Conservation (phyloP, 2,329 filamentous ascomycete species). For the Fusarium agapanthi region DNA sequence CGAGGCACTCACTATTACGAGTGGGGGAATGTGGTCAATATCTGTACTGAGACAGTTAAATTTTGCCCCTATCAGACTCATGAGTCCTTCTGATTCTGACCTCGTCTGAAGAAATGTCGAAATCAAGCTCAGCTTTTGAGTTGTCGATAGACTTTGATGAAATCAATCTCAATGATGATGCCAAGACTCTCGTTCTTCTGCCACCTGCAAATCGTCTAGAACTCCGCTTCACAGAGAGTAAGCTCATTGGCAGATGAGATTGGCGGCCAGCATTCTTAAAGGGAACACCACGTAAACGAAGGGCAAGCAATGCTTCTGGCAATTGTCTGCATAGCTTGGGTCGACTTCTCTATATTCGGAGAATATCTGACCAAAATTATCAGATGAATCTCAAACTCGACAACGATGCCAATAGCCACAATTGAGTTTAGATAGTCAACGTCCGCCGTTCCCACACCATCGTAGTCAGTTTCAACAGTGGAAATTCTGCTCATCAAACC, state of each 20-base stretch:
- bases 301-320: background rate
- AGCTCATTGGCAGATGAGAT: conserved; percentile 2
- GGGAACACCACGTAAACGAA: background rate
- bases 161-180: conserved; percentile 18
- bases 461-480: conserved; percentile 1
- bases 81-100: background rate
- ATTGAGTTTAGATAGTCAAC: conserved; percentile 12
- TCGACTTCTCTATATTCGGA: background rate
- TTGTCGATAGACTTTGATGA: conserved; percentile 9
- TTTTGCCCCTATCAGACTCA: background rate
- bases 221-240: conserved; percentile 1
- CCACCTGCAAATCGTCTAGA: background rate
- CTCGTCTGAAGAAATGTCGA: background rate
- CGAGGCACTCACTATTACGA: background rate
- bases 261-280: conserved; percentile 1
- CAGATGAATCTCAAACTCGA: conserved; percentile 1
- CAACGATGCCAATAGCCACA: conserved; percentile 10
- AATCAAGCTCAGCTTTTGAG: conserved; percentile 9
- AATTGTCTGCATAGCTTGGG: background rate
- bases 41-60: background rate
- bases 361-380: background rate
- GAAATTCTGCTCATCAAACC: conserved; percentile 1
- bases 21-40: conserved; percentile 20
- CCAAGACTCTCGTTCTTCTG: conserved; percentile 21
- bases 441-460: background rate